These are phyloP conservation scores for Ceratocystis papillata DNA, from an alignment of 2,329 filamentous ascomycete genomes.

Conservation along the genomic window DNA sequence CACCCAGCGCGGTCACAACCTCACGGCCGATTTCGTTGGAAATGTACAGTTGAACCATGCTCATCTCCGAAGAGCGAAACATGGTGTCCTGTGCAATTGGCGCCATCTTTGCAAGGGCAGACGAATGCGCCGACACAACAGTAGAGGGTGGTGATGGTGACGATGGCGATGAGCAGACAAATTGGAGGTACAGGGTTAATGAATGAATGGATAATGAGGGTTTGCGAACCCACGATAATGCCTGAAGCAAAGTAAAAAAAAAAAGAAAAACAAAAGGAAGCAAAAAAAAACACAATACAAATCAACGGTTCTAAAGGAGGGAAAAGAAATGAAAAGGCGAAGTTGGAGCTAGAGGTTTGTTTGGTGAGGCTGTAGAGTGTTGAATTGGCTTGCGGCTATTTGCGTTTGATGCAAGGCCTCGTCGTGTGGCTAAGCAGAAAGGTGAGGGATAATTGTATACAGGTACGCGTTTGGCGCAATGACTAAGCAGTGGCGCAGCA, in stretches of 20 bases:
- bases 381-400: constrained; percentile 1
- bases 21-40: constrained; percentile 97
- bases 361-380: background rate
- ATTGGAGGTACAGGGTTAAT: background rate
- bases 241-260: background rate
- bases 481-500: constrained; percentile 13
- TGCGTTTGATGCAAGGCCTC: constrained; percentile 6
- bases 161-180: background rate
- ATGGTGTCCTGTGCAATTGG: constrained; percentile 72
- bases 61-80: constrained; percentile 99
- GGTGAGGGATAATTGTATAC: constrained; percentile 7
- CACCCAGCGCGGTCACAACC: constrained; percentile 89
- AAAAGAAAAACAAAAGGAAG: background rate
- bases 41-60: constrained; percentile 98
- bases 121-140: constrained; percentile 2
- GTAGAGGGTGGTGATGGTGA: background rate
- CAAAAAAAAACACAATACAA: constrained; percentile 8
- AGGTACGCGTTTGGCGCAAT: constrained; percentile 1
- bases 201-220: constrained; percentile 10
- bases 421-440: constrained; percentile 5
- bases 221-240: constrained; percentile 14
- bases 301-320: constrained; percentile 10
- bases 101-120: constrained; percentile 37
- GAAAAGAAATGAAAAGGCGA: constrained; percentile 13
- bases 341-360: background rate